Evolutionary conservation across 768 basidiomycete genomes (phyloP).

Genomic region (Rubroboletus pulcherrimus): DNA sequence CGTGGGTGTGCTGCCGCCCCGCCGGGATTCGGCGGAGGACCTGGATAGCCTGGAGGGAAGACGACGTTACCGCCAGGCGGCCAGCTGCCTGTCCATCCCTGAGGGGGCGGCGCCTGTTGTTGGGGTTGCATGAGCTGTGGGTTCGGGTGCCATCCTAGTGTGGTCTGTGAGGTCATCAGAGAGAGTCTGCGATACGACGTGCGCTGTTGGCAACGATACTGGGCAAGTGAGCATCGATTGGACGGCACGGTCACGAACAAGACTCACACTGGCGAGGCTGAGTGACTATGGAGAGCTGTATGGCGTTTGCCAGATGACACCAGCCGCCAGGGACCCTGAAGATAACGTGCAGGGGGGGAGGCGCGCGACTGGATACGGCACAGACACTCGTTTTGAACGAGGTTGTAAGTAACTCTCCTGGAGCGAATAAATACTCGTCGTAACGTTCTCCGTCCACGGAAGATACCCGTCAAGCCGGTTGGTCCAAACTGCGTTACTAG

Average conservation of each 20-base stretch:
- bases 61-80: slow-evolving; percentile 28
- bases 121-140: slow-evolving; percentile 32
- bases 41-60: slow-evolving; percentile 36
- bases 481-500: background rate
- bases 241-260: background rate
- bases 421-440: slow-evolving; percentile 11
- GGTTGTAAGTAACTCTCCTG: no score
- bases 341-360: background rate
- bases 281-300: background rate
- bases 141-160: slow-evolving; percentile 32
- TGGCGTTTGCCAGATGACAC: background rate
- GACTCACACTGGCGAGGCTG: slow-evolving; percentile 1
- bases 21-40: slow-evolving; percentile 54
- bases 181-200: background rate
- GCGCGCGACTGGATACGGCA: background rate
- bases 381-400: background rate
- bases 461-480: slow-evolving; percentile 21
- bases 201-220: background rate
- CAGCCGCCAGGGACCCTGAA: background rate
- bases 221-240: slow-evolving; percentile 10
- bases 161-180: slow-evolving; percentile 22
- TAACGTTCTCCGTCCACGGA: slow-evolving; percentile 4
- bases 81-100: slow-evolving; percentile 38
- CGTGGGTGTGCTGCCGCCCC: slow-evolving; percentile 40
- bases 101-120: slow-evolving; percentile 19